Base-by-base conservation (phyloP, 2,329 filamentous ascomycete genomes). In the Claviceps paspali region DNA sequence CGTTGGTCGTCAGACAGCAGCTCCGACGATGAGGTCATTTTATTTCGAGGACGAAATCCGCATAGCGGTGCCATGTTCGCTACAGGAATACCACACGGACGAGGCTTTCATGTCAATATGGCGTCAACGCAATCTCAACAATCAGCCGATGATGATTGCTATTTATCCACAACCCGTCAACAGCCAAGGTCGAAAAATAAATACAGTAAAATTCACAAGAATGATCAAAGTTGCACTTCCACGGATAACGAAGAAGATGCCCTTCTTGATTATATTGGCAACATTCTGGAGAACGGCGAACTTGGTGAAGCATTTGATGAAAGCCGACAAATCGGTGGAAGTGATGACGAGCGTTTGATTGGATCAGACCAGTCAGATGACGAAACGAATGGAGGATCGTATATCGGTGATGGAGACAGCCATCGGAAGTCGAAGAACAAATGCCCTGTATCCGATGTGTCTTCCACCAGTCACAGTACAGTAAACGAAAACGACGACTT, bases 181-280 rank as follows among this genome's bases (percentile, higher is more conserved):
- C 15, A 11, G 5, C 3, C 21, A 19, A 32, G 2, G 12, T 11
- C 8, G 12, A 37, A 18, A 14, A 11, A 14, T 4, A 27, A 24
- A 11, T 24, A 11, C 4, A 6, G 6, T 2, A 26, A 6, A 18
- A 21, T 9, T 9, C 4, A 14, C 19, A 32, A 14, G 12, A 9
- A 9, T 14, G 14, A 24, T 11, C 6, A 24, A 18, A 9, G 4
- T n/a, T 12, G 28, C 12, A 11, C 5, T 19, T 8, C 10, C 9
- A 17, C 14, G 18, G 15, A 36, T 7, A 36, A 47, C 2, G 62
- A 68, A 6, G 67, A 78, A 14, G 71, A 76, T 28, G 62, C 76
- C 29, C 58, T 77, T 46, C 69, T 72, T 1, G 82, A 87, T 49
- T 86, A 86, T 47, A 77, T 84, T 49, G 67, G 71, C 30, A 83